These are phyloP conservation scores for Apium graveolens DNA, from an alignment of 129 eudicot species.

Conservation along the genomic window DNA sequence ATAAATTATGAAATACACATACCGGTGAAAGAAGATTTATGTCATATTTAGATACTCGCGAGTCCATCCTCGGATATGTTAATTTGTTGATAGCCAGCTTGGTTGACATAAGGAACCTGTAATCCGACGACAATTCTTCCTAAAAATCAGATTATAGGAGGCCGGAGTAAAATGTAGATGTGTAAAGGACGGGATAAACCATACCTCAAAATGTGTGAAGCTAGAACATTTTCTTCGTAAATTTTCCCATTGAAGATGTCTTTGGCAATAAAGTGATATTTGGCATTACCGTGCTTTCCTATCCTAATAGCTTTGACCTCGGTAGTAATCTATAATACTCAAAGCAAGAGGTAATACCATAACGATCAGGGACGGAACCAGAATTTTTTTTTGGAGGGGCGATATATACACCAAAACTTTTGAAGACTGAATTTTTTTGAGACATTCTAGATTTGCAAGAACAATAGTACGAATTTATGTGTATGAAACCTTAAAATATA, in stretches of 20 bases:
- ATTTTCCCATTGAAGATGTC: slow-evolving; percentile 42
- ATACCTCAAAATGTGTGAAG: slow-evolving; percentile 50
- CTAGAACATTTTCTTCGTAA: slow-evolving; percentile 43
- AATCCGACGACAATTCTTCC: neutral
- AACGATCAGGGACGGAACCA: too few species aligned
- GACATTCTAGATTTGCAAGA: too few species aligned
- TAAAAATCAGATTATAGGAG: neutral
- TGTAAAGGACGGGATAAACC: too few species aligned
- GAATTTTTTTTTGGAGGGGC: too few species aligned
- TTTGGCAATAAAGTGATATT: slow-evolving; percentile 43
- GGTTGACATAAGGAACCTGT: slow-evolving; percentile 48
- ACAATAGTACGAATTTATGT: too few species aligned
- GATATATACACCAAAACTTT: too few species aligned
- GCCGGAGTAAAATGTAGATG: neutral
- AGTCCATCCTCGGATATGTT: slow-evolving; percentile 46
- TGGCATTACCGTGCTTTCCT: slow-evolving; percentile 49
- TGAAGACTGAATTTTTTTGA: too few species aligned
- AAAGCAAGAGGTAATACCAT: too few species aligned
- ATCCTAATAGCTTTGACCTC: slow-evolving; percentile 43
- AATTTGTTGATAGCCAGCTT: slow-evolving; percentile 36
- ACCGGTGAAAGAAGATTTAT: slow-evolving; percentile 34
- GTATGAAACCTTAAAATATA: too few species aligned
- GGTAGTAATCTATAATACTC: slow-evolving; percentile 30
- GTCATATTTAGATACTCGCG: slow-evolving; percentile 5
- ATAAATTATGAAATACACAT: too few species aligned